Evolutionary conservation across 2,329 filamentous ascomycete genomes (phyloP).

Genomic region (Myrmaecium sp.): DNA sequence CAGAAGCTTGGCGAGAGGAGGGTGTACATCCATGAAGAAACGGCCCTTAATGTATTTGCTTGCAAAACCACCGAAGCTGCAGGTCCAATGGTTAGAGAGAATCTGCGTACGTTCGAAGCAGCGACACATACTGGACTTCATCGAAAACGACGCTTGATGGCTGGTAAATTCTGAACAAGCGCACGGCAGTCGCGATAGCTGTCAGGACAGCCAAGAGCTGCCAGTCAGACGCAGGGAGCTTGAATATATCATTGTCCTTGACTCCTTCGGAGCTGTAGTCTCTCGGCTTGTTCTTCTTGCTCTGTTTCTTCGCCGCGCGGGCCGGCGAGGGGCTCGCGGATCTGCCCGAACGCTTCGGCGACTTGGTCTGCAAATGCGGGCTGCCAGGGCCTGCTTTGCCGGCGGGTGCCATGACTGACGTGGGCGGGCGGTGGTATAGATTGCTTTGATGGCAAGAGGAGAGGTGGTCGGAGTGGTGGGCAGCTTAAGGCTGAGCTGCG

Average conservation of each 20-base stretch:
- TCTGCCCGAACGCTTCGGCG: slow-evolving; percentile 15
- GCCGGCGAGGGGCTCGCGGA: slow-evolving; percentile 18
- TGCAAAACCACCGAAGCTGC: slow-evolving; percentile 90
- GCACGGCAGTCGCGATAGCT: slow-evolving; percentile 58
- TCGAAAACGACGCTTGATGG: slow-evolving; percentile 95
- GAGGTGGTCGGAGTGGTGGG: too few relatives aligned
- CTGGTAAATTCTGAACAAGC: slow-evolving; percentile 90
- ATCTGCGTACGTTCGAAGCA: background rate
- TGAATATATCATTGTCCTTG: slow-evolving; percentile 79
- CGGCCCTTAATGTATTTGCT: slow-evolving; percentile 98
- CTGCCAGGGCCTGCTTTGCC: slow-evolving; percentile 4
- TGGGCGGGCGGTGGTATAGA: too few relatives aligned
- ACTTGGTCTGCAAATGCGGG: slow-evolving; percentile 16
- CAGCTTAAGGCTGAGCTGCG: too few relatives aligned
- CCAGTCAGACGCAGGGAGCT: slow-evolving; percentile 71
- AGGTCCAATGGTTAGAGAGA: slow-evolving; percentile 1
- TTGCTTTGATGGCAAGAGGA: too few relatives aligned
- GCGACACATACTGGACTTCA: slow-evolving; percentile 79
- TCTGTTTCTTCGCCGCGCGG: slow-evolving; percentile 14
- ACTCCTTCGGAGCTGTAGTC: slow-evolving; percentile 68
- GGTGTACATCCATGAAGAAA: slow-evolving; percentile 99
- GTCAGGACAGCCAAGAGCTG: slow-evolving; percentile 58
- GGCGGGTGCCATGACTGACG: too few relatives aligned
- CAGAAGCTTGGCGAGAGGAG: slow-evolving; percentile 87
- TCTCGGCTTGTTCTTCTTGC: slow-evolving; percentile 9